Base-by-base conservation (phyloP, 352 stramenopile genomes). In the Phytopythium delawarense region DNA sequence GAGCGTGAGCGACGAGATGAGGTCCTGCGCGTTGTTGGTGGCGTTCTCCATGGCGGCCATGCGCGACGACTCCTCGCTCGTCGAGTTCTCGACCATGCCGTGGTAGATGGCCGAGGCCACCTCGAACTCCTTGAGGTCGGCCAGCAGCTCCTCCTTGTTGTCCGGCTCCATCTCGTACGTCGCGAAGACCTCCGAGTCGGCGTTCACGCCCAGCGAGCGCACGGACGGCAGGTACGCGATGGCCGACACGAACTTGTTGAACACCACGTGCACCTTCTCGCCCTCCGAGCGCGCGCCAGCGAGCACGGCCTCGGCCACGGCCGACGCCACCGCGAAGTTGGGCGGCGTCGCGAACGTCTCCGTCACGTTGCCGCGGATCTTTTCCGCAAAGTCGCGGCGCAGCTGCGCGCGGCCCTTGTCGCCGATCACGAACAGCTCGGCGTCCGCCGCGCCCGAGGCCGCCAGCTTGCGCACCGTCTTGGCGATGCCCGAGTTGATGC, bases 31-130 rank as follows among this genome's bases (percentile, higher is more conserved):
- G 78, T 99, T 99, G 75, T 98, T 98, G 40, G 94, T 98, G 49
- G 97, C 97, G 73, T 99, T 99, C 76, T 99, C 97, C 97, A 99
- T 99, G 52, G 97, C 97, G 66, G 96, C 96, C 97, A 99, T 99
- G 74, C 98, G 94, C 70, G 97, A 98, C 32, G 85, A 96, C 79
- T 99, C 95, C 81, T 99, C 97, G 55, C 92, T 97, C 62, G 97
- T 98, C 66, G 96, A 96, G 75, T 92, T 98, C 81, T 99, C 97
- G 74, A 99, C 96, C 68, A 99, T 90, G 53, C 84, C 92, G 76
- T 99, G 90, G 84, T 94, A 99, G 63, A 99, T 86, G 39, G 82
- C 83, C 16, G 74, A 84, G 28, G 83, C 83, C 25, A 92, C 70
- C 72, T 92, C 83, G 64, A 91, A 99, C 84, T 99, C 97, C 76